Percentiles rank a stretch among this genome's conserved stretches.
phyloP scores from a whole-genome alignment of 2,329 filamentous ascomycete genomes.

The Aspergillus pseudoviridinutans region DNA sequence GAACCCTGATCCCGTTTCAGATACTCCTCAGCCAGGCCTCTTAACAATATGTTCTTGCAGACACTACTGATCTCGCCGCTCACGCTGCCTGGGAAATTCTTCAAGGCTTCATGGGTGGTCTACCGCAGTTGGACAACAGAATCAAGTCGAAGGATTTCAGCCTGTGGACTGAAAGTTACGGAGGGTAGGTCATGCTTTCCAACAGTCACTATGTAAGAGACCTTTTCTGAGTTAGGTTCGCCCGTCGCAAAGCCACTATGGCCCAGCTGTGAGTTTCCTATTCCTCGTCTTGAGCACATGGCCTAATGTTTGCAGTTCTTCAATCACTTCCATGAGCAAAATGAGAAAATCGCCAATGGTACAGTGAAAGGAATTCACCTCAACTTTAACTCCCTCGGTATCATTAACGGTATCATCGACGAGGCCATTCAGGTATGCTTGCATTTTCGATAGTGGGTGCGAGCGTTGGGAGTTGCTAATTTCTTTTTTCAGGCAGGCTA shows the following conservation, averaged over 20 bases:
- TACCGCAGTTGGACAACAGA: slow-evolving; percentile 47
- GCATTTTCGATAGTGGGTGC: not conserved
- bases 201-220: not conserved
- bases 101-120: slow-evolving; percentile 50
- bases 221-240: not conserved
- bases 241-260: slow-evolving; percentile 44
- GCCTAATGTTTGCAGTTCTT: slow-evolving; percentile 43
- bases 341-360: slow-evolving; percentile 51
- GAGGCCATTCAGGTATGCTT: slow-evolving; percentile 44
- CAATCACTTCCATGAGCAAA: slow-evolving; percentile 56
- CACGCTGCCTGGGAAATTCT: slow-evolving; percentile 53
- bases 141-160: slow-evolving; percentile 54
- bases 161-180: slow-evolving; percentile 56
- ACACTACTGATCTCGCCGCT: slow-evolving; percentile 56
- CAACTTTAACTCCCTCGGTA: slow-evolving; percentile 52
- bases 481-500: slow-evolving; percentile 27
- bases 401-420: slow-evolving; percentile 56
- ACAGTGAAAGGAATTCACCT: slow-evolving; percentile 47
- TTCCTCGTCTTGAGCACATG: not conserved
- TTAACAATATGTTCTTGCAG: slow-evolving; percentile 15
- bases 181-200: slow-evolving; percentile 35
- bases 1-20: not conserved
- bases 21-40: not conserved
- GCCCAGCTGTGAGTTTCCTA: slow-evolving; percentile 37
- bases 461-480: not conserved